Evolutionary conservation across 2,329 filamentous ascomycete species (phyloP).

Genomic region (Aspergillus aculeatus): DNA sequence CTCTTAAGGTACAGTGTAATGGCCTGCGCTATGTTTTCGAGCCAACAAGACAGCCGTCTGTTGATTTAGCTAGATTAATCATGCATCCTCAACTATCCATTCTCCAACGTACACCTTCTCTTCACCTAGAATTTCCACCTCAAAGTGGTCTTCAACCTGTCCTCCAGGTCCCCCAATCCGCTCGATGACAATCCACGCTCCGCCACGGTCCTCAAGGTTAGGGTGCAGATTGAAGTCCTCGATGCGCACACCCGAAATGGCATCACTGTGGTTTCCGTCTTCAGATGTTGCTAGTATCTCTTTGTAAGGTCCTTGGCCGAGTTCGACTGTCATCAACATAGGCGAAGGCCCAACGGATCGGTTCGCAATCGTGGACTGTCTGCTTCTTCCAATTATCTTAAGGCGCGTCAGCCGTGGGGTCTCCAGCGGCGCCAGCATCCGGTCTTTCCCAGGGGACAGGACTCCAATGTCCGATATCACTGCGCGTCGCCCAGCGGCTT

Average conservation of each 20-base stretch:
- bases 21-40: neutral
- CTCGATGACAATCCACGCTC: constrained; percentile 80
- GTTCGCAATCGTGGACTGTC: constrained; percentile 42
- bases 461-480: constrained; percentile 47
- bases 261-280: constrained; percentile 74
- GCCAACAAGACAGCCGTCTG: neutral
- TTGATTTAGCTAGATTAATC: constrained; percentile 4
- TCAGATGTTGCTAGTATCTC: constrained; percentile 64
- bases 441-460: constrained; percentile 54
- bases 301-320: constrained; percentile 69
- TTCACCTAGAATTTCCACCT: constrained; percentile 45
- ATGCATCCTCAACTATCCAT: constrained; percentile 40
- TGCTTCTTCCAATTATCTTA: constrained; percentile 55
- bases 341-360: constrained; percentile 46
- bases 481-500: constrained; percentile 72
- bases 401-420: constrained; percentile 60
- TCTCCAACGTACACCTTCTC: constrained; percentile 45
- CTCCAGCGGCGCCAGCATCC: constrained; percentile 53
- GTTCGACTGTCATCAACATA: constrained; percentile 70
- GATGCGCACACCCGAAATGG: constrained; percentile 64
- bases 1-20: too few species aligned
- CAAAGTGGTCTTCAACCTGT: constrained; percentile 46
- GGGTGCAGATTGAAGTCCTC: constrained; percentile 74
- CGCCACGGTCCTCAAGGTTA: constrained; percentile 53
- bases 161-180: constrained; percentile 64